These are phyloP conservation scores for Pyronema omphalodes DNA, from an alignment of 495 filamentous ascomycete genomes.

Conservation along the genomic window DNA sequence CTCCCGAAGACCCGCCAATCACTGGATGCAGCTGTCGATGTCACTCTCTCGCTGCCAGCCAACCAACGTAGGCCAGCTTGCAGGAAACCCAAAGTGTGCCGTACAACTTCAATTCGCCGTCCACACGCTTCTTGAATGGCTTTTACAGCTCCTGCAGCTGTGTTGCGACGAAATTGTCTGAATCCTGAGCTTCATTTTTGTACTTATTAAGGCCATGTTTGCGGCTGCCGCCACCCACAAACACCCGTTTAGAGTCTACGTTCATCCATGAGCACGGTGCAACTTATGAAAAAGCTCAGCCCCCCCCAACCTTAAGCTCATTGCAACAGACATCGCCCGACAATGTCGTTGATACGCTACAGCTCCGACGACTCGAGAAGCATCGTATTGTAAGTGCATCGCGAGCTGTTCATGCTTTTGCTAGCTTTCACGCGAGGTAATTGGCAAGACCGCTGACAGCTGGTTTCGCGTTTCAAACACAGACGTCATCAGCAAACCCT, in stretches of 20 bases:
- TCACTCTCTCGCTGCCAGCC: neutral
- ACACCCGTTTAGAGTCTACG: neutral
- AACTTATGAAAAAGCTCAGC: neutral
- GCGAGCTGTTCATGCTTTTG: neutral
- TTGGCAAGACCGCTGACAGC: too few relatives aligned
- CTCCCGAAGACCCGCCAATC: neutral
- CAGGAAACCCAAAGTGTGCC: neutral
- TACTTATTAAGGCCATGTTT: neutral
- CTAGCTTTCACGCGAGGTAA: neutral
- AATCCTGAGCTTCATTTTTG: too few relatives aligned
- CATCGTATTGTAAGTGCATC: slow-evolving; percentile 41
- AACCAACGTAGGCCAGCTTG: neutral
- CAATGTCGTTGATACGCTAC: slow-evolving; percentile 49
- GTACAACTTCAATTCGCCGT: neutral
- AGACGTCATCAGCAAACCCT: slow-evolving; percentile 86
- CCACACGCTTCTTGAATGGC: neutral
- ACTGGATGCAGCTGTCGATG: neutral
- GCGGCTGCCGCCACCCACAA: neutral
- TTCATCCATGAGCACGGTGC: too few relatives aligned
- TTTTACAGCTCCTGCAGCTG: neutral
- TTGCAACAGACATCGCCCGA: neutral
- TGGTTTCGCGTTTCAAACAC: neutral
- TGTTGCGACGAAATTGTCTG: too few relatives aligned
- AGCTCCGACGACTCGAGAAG: slow-evolving; percentile 40
- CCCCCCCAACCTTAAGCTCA: neutral